These are phyloP conservation scores for Solanum piurae DNA, from an alignment of 257 asterid genomes.

Conservation along the genomic window DNA sequence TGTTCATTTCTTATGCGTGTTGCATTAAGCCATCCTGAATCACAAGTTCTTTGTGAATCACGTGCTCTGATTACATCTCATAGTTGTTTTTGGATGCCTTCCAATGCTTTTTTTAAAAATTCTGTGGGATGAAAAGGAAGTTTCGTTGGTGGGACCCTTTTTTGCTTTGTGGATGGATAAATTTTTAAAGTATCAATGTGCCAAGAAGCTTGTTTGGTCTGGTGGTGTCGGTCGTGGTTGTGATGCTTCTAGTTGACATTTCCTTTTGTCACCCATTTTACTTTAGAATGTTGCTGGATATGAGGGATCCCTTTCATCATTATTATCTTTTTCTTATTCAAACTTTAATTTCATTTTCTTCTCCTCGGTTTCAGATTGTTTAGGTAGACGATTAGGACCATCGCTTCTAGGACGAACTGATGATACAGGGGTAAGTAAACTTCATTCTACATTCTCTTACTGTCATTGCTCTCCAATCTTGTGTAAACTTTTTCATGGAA, in stretches of 20 bases:
- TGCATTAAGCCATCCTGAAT: background rate
- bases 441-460: background rate
- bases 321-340: background rate
- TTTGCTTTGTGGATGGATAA: background rate
- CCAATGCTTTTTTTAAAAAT: background rate
- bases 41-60: background rate
- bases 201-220: background rate
- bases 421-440: slow-evolving; percentile 78
- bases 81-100: background rate
- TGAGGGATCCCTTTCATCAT: background rate
- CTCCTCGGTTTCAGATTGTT: slow-evolving; percentile 59
- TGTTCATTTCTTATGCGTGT: background rate
- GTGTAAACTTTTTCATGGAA: background rate
- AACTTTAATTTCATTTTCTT: slow-evolving; percentile 9
- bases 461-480: background rate
- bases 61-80: background rate
- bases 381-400: slow-evolving; percentile 95
- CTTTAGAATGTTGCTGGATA: background rate
- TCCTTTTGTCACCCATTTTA: background rate
- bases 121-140: background rate
- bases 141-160: background rate
- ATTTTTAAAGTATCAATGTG: background rate
- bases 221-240: background rate
- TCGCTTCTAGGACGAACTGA: slow-evolving; percentile 79
- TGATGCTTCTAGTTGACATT: background rate